Base-by-base conservation (phyloP, 495 filamentous ascomycete genomes). In the Hyaloscypha bicolor region DNA sequence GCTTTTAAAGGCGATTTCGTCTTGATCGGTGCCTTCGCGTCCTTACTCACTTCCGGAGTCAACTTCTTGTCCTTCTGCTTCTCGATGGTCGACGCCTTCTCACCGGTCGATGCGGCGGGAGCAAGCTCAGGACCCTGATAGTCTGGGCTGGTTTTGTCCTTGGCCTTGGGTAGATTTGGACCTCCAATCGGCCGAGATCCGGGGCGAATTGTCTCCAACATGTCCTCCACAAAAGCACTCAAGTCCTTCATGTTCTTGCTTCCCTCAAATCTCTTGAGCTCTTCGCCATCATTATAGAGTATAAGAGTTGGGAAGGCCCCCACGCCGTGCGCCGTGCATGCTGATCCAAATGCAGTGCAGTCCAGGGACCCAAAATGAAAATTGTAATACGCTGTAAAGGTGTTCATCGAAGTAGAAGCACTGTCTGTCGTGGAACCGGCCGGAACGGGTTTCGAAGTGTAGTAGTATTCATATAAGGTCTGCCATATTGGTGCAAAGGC, bases 381-480 rank as follows among this genome's bases (percentile, higher is more conserved):
- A 77, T 96, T 86, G 76, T 97, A 98, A 76, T 88, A 95, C 42
- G 83, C 80, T n/a, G 80, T 81, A 62, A 88, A 88, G 14, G 67
- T 72, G 55, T 72, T 74, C 65, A 74, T 62, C 11, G 71, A 77
- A 6, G 77, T 74, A 8, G 62, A 51, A 11, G 71, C 29, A 21
- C 37, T 66, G 53, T 68, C 63, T 64, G 65, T 29, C 3, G 68
- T 35, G 8, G 60, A 19, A 30, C 62, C 63, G 16, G 77, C 68
- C 30, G 75, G 74, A 3, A 77, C 74, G 12, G 92, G 89, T 72
- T 91, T 88, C n/a, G 91, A 95, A 8, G 94, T 97, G 77, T 94
- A 97, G 80, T 97, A 97, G 79, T 87, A 97, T 77, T 98, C 95
- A 79, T 97, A 96, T 29, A 96, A 80, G 8, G 94, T 97, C 80